Evolutionary conservation across 768 basidiomycete genomes (phyloP).

Genomic region (Podaxis sp.): DNA sequence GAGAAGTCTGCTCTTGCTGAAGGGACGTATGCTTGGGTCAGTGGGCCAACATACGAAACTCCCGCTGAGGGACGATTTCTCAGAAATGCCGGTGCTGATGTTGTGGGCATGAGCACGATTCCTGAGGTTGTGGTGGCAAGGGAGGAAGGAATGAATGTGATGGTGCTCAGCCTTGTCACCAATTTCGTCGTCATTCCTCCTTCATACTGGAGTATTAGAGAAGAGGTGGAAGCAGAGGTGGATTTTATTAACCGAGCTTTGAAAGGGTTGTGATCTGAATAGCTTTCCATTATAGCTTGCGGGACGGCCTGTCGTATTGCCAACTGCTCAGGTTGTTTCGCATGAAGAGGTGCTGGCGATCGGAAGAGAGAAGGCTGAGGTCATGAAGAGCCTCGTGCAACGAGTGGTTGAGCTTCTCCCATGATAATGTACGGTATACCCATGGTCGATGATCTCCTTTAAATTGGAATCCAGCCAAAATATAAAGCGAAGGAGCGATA

Average conservation of each 20-base stretch:
- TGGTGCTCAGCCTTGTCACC: constrained; percentile 82
- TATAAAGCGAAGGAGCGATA: no score
- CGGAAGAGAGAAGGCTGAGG: constrained; percentile 63
- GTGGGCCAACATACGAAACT: constrained; percentile 88
- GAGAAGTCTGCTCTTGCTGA: constrained; percentile 58
- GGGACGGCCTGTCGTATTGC: constrained; percentile 44
- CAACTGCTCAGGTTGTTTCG: constrained; percentile 48
- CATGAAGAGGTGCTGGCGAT: constrained; percentile 75
- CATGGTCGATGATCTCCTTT: no score
- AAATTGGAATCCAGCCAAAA: no score
- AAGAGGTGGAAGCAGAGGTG: constrained; percentile 77
- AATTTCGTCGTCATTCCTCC: constrained; percentile 78
- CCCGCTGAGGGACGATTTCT: constrained; percentile 83
- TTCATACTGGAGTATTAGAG: constrained; percentile 61
- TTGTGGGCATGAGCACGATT: constrained; percentile 94
- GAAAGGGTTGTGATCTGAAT: not conserved
- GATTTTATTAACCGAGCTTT: constrained; percentile 14
- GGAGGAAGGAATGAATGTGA: constrained; percentile 69
- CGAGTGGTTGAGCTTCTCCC: constrained; percentile 41
- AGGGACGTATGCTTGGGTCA: constrained; percentile 87
- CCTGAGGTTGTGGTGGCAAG: constrained; percentile 83
- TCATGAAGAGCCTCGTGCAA: constrained; percentile 69
- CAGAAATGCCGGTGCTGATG: constrained; percentile 70
- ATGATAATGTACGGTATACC: not conserved
- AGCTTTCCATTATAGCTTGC: constrained; percentile 42